Evolutionary conservation across 371 early-diverging fungal species (phyloP), one percentile per base, ranked within the genome.

Genomic region (Apophysomyces trapeziformis): DNA sequence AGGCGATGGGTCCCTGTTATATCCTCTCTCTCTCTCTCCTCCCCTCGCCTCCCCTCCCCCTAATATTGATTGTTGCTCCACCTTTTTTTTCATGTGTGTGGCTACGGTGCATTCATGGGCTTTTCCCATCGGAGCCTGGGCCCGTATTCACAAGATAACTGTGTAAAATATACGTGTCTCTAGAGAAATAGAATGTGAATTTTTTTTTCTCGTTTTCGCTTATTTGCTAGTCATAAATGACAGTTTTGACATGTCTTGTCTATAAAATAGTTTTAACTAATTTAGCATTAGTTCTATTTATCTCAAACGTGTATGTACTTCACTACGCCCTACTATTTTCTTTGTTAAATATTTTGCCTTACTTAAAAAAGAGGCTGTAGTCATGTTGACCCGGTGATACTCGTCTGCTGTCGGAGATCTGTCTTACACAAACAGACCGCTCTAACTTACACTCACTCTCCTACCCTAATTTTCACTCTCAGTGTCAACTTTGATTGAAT

Each of bases 91-190:
- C 9, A 50, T 21, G 21, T 21, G 9, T 4, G n/a, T 50, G 54
- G 54, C 21, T 50, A 26, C 21, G 54, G 54, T 50, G 21, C 54
- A 50, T n/a, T 50, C 54, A 21, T 21, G 54, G 54, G 54, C 21
- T 8, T 21, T 50, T 50, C 54, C 21, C 54, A 50, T 26, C 21
- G 21, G 9, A 50, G 21, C 54, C 54, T 50, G 54, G 54, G 11
- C 54, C 54, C 54, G 32, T 26, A 50, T 50, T n/a, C 54, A 50
- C 54, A 50, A n/a, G 21, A 9, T 26, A 26, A 3, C 32, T 26
- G 32, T 26, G 32, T 26, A 26, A 26, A 26, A 26, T 26, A 3
- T 26, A 26, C 32, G 2, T 26, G 32, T 26, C 32, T 26, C 32
- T 26, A 26, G 32, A 26, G 32, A 26, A 26, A 26, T 21, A 26